A percentile compares a stretch with the other conserved stretches of the same genome.
These are phyloP conservation scores for Wickerhamiella brachini DNA, from an alignment of 805 yeast species.

Conservation along the genomic window DNA sequence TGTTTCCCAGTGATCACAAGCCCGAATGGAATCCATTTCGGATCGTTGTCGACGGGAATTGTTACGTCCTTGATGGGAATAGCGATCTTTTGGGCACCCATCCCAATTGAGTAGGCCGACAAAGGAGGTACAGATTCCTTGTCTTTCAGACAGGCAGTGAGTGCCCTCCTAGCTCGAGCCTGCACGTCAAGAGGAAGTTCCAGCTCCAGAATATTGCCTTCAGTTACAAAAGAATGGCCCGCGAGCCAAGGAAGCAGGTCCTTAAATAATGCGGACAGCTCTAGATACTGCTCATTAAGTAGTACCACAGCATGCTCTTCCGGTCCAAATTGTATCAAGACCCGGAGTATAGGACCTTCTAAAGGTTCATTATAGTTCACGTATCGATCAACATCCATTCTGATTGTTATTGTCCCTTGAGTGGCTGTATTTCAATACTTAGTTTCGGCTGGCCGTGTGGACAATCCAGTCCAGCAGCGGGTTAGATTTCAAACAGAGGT, in stretches of 20 bases:
- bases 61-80: conserved; percentile 3
- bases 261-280: not conserved
- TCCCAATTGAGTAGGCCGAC: conserved; percentile 5
- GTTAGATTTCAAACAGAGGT: not conserved
- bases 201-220: not conserved
- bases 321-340: conserved; percentile 3
- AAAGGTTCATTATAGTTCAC: conserved; percentile 7
- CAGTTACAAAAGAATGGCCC: not conserved
- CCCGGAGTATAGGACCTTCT: conserved; percentile 4
- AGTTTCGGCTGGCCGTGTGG: not conserved
- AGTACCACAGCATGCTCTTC: conserved; percentile 3
- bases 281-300: not conserved
- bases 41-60: not conserved
- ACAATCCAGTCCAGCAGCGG: conserved; percentile 4
- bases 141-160: not conserved
- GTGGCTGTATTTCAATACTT: too few relatives aligned
- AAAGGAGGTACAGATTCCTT: not conserved
- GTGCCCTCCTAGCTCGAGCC: not conserved
- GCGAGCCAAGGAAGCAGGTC: not conserved
- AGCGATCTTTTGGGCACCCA: not conserved
- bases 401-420: too few relatives aligned
- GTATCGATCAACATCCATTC: not conserved
- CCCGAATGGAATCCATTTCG: conserved; percentile 8
- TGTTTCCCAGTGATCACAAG: conserved; percentile 15
- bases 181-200: not conserved